Percentiles rank a stretch among this genome's conserved stretches.
These are phyloP conservation scores for Daedalea quercina DNA, from an alignment of 768 basidiomycete species.

Conservation along the genomic window DNA sequence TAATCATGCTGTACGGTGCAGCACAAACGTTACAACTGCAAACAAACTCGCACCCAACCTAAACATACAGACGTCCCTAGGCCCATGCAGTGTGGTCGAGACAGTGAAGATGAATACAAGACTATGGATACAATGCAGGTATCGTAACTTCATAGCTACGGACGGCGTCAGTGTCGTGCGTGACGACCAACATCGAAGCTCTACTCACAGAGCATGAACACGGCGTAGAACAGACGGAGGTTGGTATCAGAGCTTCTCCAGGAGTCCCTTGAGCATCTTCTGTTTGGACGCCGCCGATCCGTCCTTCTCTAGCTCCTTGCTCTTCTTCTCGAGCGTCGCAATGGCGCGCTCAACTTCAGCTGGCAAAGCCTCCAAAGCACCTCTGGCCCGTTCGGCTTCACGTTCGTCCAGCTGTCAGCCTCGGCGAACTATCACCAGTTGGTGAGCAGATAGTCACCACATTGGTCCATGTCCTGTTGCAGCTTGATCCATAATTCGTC, in stretches of 20 bases:
- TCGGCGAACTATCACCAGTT: no score
- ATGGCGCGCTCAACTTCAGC: slow-evolving; percentile 46
- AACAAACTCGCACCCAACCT: neutral
- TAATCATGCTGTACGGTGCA: no score
- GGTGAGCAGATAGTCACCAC: slow-evolving; percentile 32
- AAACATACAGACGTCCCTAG: neutral
- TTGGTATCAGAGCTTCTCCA: slow-evolving; percentile 16
- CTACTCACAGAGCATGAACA: no score
- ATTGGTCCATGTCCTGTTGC: slow-evolving; percentile 35
- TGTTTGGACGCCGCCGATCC: slow-evolving; percentile 17
- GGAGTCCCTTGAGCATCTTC: slow-evolving; percentile 22
- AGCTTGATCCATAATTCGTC: slow-evolving; percentile 46
- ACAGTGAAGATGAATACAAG: no score
- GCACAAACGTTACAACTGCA: no score
- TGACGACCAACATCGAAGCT: no score
- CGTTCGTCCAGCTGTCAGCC: no score
- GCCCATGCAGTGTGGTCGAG: no score
- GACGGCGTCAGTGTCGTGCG: no score
- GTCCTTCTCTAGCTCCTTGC: slow-evolving; percentile 32
- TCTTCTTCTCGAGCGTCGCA: slow-evolving; percentile 45
- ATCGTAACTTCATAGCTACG: no score
- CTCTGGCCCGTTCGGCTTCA: slow-evolving; percentile 38
- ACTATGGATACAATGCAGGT: no score
- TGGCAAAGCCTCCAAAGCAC: slow-evolving; percentile 39
- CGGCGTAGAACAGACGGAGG: neutral